Evolutionary conservation across 2,329 filamentous ascomycete genomes (phyloP).

Genomic region (Colletotrichum sp.): DNA sequence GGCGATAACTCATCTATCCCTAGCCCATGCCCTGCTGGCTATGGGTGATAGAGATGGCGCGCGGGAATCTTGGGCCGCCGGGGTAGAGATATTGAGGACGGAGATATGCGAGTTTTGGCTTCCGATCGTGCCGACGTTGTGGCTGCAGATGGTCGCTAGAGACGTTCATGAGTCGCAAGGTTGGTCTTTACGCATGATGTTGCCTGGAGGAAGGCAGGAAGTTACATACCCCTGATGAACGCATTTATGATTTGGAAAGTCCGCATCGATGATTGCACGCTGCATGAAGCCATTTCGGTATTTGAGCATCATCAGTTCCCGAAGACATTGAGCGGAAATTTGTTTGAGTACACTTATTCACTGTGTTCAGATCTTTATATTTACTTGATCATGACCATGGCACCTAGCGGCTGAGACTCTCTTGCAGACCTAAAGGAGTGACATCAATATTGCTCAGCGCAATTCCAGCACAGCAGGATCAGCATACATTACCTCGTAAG

Average conservation of each 20-base stretch:
- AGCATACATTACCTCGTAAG: fast-evolving
- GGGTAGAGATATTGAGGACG: neutral
- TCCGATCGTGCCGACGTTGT: slow-evolving; percentile 30
- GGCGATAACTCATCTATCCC: slow-evolving; percentile 30
- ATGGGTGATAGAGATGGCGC: slow-evolving; percentile 22
- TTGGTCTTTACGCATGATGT: slow-evolving; percentile 36
- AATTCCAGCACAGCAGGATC: neutral
- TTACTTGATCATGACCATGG: neutral
- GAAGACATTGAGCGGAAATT: fast-evolving
- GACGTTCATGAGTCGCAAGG: slow-evolving; percentile 28
- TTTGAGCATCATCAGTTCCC: neutral
- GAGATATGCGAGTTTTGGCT: slow-evolving; percentile 36
- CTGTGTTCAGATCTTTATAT: neutral
- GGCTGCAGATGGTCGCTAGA: slow-evolving; percentile 31
- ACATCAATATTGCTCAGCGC: neutral
- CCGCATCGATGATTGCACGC: neutral
- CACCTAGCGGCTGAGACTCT: fast-evolving
- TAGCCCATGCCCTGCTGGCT: slow-evolving; percentile 30
- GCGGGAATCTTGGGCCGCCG: slow-evolving; percentile 25
- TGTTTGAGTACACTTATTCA: fast-evolving
- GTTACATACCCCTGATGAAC: neutral
- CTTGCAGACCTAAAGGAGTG: neutral
- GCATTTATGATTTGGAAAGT: neutral
- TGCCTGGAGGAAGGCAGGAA: slow-evolving; percentile 31
- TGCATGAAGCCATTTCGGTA: neutral